Base-by-base conservation (phyloP, 2,329 filamentous ascomycete species). In the Emmonsiellopsis sp. region DNA sequence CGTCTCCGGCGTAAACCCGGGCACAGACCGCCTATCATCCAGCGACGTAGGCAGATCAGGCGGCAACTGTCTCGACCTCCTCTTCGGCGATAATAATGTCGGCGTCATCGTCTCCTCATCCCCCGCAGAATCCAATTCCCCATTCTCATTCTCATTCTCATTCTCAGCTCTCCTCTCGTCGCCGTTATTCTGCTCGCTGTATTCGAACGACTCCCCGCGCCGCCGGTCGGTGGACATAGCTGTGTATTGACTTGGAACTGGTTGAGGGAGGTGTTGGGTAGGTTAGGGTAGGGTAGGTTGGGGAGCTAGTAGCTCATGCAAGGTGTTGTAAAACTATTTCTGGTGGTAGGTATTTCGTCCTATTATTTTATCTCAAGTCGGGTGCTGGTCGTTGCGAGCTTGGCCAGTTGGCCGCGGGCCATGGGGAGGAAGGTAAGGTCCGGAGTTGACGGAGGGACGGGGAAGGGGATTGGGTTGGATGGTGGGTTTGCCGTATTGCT, bases 1-100 rank as follows among this genome's bases (percentile, higher is more conserved):
- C 41, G 91, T 95, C 76, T 97, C 93, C 53, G 86, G 79, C 58
- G 84, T 80, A 57, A 85, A 83, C 46, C 76, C 77, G 3, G 84
- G 80, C 35, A 86, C 80, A 63, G 79, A 79, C 62, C 85, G 82
- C 56, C 93, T 83, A 74, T 98, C 93, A 70, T 98, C 86, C 53
- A 98, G 81, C 10, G 91, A 95, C 61, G 82, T 93, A 9, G 93
- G 93, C 37, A 98, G 81, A 71, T 98, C 93, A 61, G 81, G 75
- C 41, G 93, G 93, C 50, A 97, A 81, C 57, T 73, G 68, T 54
- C 73, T 59, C 8, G 61, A 57, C 59, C 62, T 58, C 47, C 3
- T 64, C 59, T 60, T 58, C 51, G 63, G 55, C 30, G 46, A 43
- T 20, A 7, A 11, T 7, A 37, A 30, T 40, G 40, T 49, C 13